These are phyloP conservation scores for Phytophthora citricola DNA, from an alignment of 352 stramenopile species.

Conservation along the genomic window DNA sequence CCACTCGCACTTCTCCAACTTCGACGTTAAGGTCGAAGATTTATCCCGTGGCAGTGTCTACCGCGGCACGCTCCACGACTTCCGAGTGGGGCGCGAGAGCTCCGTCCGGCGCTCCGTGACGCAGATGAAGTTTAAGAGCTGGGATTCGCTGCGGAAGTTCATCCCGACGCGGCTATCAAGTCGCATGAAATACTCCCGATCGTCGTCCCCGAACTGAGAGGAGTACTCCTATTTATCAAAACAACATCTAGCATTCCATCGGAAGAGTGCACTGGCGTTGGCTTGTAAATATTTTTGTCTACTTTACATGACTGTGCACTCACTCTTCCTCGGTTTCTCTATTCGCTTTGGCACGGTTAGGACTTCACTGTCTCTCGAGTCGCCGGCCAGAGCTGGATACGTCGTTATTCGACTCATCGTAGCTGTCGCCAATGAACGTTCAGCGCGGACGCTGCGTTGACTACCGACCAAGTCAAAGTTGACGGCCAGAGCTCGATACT, in stretches of 20 bases:
- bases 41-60: constrained; percentile 72
- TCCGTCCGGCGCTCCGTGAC: constrained; percentile 30
- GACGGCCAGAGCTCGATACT: background rate
- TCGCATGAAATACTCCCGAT: constrained; percentile 36
- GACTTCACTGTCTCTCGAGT: constrained; percentile 1
- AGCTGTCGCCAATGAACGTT: constrained; percentile 21
- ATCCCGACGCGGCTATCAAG: constrained; percentile 35
- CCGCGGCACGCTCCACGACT: constrained; percentile 62
- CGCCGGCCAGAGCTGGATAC: constrained; percentile 8
- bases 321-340: constrained; percentile 34
- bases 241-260: constrained; percentile 8
- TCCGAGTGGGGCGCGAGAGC: constrained; percentile 37
- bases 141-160: constrained; percentile 38
- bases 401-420: constrained; percentile 33
- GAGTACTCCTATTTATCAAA: constrained; percentile 30
- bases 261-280: constrained; percentile 19
- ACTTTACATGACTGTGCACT: constrained; percentile 30
- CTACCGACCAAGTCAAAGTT: constrained; percentile 20
- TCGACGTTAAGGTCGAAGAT: constrained; percentile 69
- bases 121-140: constrained; percentile 50
- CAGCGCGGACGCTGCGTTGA: constrained; percentile 20
- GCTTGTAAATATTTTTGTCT: constrained; percentile 15
- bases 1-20: constrained; percentile 62
- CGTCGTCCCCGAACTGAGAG: constrained; percentile 24
- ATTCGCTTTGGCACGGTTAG: constrained; percentile 22